Evolutionary conservation across 768 basidiomycete species (phyloP).

Genomic region (Neoboletus brunneissimus): DNA sequence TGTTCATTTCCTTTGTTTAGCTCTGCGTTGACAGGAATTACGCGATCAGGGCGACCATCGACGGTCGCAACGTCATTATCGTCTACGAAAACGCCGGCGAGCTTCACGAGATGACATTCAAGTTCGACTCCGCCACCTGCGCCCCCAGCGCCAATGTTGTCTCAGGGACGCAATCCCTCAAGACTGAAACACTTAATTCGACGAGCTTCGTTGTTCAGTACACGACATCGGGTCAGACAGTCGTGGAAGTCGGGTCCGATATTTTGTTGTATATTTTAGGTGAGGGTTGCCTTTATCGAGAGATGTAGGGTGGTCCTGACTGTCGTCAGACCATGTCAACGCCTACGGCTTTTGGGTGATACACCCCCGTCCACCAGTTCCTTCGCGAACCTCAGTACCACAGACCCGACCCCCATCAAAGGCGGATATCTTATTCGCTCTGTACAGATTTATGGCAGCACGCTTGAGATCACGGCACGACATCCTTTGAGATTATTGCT

Average conservation of each 20-base stretch:
- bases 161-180: constrained; percentile 31
- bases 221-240: constrained; percentile 45
- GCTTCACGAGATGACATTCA: constrained; percentile 50
- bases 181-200: constrained; percentile 35
- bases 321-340: constrained; percentile 41
- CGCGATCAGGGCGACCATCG: constrained; percentile 43
- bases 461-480: constrained; percentile 40
- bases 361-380: constrained; percentile 38
- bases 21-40: background rate
- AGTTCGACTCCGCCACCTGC: constrained; percentile 23
- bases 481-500: constrained; percentile 46
- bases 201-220: constrained; percentile 43
- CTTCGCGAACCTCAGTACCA: constrained; percentile 35
- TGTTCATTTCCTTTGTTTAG: background rate
- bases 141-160: constrained; percentile 23
- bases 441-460: constrained; percentile 33
- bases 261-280: constrained; percentile 46
- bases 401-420: constrained; percentile 45
- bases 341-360: constrained; percentile 54
- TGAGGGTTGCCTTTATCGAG: constrained; percentile 14
- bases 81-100: constrained; percentile 48
- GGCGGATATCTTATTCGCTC: constrained; percentile 49
- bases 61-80: constrained; percentile 45
- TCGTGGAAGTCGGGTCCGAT: constrained; percentile 41
- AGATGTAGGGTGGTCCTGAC: background rate